Conservation (phyloP, 345 rosid genomes). For the Eutrema japonicum region DNA sequence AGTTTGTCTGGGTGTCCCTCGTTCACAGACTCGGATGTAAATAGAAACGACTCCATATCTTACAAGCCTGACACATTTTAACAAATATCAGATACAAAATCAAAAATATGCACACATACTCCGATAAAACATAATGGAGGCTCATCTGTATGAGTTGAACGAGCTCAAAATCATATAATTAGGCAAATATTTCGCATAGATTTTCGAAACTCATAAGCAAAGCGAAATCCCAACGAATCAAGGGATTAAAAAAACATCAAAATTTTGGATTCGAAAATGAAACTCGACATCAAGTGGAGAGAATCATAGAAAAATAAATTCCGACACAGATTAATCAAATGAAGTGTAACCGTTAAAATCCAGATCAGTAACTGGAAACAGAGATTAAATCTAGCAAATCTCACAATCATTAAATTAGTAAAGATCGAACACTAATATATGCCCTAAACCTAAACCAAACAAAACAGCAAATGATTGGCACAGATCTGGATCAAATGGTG, state of each 20-base stretch:
- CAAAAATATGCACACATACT: too few relatives aligned
- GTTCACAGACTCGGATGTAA: slow-evolving; percentile 79
- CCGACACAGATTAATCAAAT: not conserved
- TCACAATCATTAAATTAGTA: not conserved
- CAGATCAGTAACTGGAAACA: slow-evolving; percentile 16
- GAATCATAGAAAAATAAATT: not conserved
- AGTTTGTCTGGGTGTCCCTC: slow-evolving; percentile 91
- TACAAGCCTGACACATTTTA: slow-evolving; percentile 37
- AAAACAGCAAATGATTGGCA: not conserved
- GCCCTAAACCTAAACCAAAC: not conserved
- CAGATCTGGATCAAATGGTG: slow-evolving; percentile 26
- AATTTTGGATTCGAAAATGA: not conserved
- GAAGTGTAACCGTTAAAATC: not conserved
- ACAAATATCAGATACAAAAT: too few relatives aligned
- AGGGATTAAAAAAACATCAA: not conserved
- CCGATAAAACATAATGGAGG: too few relatives aligned
- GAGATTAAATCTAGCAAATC: not conserved
- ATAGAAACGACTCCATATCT: slow-evolving; percentile 71
- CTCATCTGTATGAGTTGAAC: not conserved
- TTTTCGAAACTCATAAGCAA: not conserved
- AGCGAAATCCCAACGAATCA: not conserved
- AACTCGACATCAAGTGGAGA: not conserved
- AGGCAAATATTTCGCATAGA: not conserved
- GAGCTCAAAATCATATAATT: not conserved
- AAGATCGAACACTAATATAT: not conserved